phyloP scores from a whole-genome alignment of 306 rosid genomes.

The Luffa acutangula region DNA sequence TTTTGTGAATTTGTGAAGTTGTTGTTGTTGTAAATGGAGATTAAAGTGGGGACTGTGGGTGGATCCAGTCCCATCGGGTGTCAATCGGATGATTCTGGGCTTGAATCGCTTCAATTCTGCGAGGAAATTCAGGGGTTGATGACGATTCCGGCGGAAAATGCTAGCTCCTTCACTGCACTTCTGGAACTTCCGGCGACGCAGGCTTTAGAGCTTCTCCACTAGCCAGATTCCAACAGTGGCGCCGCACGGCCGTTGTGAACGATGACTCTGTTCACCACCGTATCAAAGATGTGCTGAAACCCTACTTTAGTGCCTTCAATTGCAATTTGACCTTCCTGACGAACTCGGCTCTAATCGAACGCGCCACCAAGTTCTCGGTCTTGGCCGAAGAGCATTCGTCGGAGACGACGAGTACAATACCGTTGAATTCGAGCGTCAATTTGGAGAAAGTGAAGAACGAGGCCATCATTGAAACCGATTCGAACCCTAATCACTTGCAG shows the following conservation, averaged over 20 bases:
- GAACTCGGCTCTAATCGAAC: conserved; percentile 42
- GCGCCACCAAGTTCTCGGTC: conserved; percentile 58
- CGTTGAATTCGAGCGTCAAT: conserved; percentile 25
- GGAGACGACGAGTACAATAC: conserved; percentile 27
- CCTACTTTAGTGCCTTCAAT: conserved; percentile 29
- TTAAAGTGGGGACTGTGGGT: conserved; percentile 21
- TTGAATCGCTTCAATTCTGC: conserved; percentile 66
- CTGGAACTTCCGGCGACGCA: conserved; percentile 81
- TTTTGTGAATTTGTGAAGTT: conserved; percentile 1
- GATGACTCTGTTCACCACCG: conserved; percentile 19
- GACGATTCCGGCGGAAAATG: conserved; percentile 49
- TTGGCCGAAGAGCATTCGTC: conserved; percentile 49
- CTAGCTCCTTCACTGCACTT: conserved; percentile 86
- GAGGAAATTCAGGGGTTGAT: conserved; percentile 80
- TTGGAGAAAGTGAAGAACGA: conserved; percentile 69
- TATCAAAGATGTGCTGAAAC: conserved; percentile 21
- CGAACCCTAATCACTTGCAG: conserved; percentile 48
- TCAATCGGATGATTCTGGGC: conserved; percentile 33
- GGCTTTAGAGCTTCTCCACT: conserved; percentile 80
- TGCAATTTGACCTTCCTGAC: conserved; percentile 40
- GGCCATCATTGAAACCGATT: conserved; percentile 49
- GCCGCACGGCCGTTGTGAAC: conserved; percentile 6
- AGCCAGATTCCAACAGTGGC: conserved; percentile 23
- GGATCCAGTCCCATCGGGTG: conserved; percentile 35
- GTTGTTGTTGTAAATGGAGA: conserved; percentile 43